These are phyloP conservation scores for Brassica nigra DNA, from an alignment of 345 rosid genomes.

Conservation along the genomic window DNA sequence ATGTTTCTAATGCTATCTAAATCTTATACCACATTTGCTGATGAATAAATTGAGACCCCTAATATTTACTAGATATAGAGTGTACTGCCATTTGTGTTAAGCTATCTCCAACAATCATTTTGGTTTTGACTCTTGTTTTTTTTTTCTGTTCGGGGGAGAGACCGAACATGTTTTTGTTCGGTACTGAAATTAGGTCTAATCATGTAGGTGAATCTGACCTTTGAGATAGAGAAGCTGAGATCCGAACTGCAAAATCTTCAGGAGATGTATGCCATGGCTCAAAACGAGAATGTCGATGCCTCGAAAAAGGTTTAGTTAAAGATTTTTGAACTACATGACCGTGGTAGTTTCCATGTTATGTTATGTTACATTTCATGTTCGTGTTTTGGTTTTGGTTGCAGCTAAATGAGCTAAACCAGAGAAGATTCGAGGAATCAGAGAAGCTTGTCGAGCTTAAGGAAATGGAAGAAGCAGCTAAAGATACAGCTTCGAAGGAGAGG, in stretches of 20 bases:
- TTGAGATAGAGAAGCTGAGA: slow-evolving; percentile 90
- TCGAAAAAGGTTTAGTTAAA: slow-evolving; percentile 38
- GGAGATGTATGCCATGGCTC: slow-evolving; percentile 82
- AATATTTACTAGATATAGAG: no score
- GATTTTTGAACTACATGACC: not conserved
- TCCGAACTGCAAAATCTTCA: slow-evolving; percentile 74
- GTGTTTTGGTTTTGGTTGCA: slow-evolving; percentile 19
- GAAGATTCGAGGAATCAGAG: slow-evolving; percentile 51
- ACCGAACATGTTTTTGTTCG: not conserved
- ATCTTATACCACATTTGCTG: not conserved
- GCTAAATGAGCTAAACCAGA: slow-evolving; percentile 55
- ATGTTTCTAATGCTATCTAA: not conserved
- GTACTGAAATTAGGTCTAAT: not conserved
- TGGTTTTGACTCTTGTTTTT: slow-evolving; percentile 4
- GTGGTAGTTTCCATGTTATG: no score
- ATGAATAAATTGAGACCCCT: no score
- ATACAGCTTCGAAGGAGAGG: slow-evolving; percentile 62
- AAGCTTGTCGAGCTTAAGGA: slow-evolving; percentile 56
- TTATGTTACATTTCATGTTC: no score
- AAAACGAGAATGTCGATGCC: slow-evolving; percentile 73
- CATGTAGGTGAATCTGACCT: slow-evolving; percentile 60
- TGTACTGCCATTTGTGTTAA: no score
- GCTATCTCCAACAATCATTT: not conserved
- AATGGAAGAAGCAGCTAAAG: slow-evolving; percentile 56
- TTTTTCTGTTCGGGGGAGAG: not conserved